Evolutionary conservation across 208 protist species (phyloP), one percentile per base, ranked within the genome.

Genomic region (Leishmania tarentolae): DNA sequence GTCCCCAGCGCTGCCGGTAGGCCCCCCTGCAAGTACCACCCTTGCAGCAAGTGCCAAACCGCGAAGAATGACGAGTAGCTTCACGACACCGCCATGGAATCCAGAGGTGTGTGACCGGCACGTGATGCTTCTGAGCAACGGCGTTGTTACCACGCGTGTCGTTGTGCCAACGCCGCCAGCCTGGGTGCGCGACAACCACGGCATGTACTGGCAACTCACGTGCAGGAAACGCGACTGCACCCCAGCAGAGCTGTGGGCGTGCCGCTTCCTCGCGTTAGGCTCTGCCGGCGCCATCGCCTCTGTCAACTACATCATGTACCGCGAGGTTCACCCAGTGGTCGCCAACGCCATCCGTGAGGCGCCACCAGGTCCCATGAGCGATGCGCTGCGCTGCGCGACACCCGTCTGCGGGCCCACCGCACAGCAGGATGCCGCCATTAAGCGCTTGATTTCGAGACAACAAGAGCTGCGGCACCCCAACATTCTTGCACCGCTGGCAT

Each of bases 361-460:
- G 8, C 73, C 79, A 11, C 46, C 15, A 15, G 73, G 79, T 0
- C 73, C 79, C 11, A 76, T 78, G 61, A 74, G 65, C 28, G 73
- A 78, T 11, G 46, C 42, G 50, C 79, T 83, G 65, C 71, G 79
- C 59, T 75, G 79, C 52, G 71, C 73, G 13, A 68, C 68, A n/a
- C 56, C 56, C 56, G 46, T 75, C 28, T 61, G 44, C n/a, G 71
- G 71, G n/a, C 71, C 71, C 31, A 61, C 71, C 19, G 71, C 71
- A 31, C 40, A 44, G 71, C 71, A 75, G 46, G 71, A 28, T 21
- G 31, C 37, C 21, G 31, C 31, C n/a, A 52, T 44, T 21, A 11
- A 50, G 21, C 71, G 44, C 8, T 24, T 31, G n/a, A 40, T 47
- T 8, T 21, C 19, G 28, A 31, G 31, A 28, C 46, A 78, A 52